These are phyloP conservation scores for Septoria petroselini DNA, from an alignment of 2,329 filamentous ascomycete genomes.

Conservation along the genomic window DNA sequence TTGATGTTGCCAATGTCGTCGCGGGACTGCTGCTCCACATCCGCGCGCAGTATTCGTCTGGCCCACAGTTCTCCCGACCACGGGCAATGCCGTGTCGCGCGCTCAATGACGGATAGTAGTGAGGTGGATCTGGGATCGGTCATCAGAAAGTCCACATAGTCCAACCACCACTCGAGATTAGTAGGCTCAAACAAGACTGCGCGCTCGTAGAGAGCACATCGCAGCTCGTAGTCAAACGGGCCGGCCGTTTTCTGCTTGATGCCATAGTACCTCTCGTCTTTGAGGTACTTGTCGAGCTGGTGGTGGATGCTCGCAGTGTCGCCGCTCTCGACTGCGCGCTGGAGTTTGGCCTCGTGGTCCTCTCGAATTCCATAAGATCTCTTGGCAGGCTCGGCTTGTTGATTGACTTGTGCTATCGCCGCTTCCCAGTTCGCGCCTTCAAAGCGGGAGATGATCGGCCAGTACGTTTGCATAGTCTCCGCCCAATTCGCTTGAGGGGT, in stretches of 20 bases:
- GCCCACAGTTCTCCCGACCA: slow-evolving; percentile 92
- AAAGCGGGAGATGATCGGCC: slow-evolving; percentile 69
- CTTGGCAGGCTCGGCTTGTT: slow-evolving; percentile 62
- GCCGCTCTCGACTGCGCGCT: slow-evolving; percentile 55
- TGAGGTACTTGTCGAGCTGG: slow-evolving; percentile 66
- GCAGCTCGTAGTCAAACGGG: slow-evolving; percentile 52
- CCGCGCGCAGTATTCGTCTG: slow-evolving; percentile 78
- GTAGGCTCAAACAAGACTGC: slow-evolving; percentile 71
- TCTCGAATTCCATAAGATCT: slow-evolving; percentile 58
- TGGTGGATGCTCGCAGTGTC: slow-evolving; percentile 57
- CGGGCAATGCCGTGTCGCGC: slow-evolving; percentile 85
- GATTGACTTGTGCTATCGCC: slow-evolving; percentile 66
- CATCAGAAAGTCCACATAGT: slow-evolving; percentile 72
- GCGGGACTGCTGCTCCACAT: slow-evolving; percentile 73
- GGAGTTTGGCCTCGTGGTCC: slow-evolving; percentile 63
- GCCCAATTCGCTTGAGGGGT: slow-evolving; percentile 74
- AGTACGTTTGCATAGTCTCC: slow-evolving; percentile 70
- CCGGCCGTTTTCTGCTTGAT: slow-evolving; percentile 40
- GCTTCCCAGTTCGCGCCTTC: slow-evolving; percentile 64
- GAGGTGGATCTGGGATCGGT: slow-evolving; percentile 41
- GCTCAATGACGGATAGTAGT: slow-evolving; percentile 69
- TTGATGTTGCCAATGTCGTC: slow-evolving; percentile 76
- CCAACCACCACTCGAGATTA: slow-evolving; percentile 75
- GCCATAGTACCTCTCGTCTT: slow-evolving; percentile 70
- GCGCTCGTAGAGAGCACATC: slow-evolving; percentile 69